Evolutionary conservation across 257 asterid species (phyloP), one percentile per base, ranked within the genome.

Genomic region (Ophiorrhiza pumila): DNA sequence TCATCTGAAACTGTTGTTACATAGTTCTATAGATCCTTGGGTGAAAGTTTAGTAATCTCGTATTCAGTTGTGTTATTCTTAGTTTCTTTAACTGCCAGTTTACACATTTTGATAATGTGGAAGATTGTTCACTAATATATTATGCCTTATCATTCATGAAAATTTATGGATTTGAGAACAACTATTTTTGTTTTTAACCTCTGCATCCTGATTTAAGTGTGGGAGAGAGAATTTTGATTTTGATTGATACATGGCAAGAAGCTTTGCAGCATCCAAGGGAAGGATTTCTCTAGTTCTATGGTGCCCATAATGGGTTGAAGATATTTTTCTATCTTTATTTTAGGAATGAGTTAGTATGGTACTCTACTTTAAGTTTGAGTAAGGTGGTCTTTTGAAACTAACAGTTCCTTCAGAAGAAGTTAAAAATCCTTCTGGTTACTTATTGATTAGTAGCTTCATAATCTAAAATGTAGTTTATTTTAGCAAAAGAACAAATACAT

Each of bases 171-270:
- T n/a, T n/a, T n/a, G n/a, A n/a, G n/a, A n/a, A n/a, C n/a, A n/a
- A n/a, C 29, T 76, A 53, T 75, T 71, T 20, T 43, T 42, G 80
- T 29, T 63, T 53, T 55, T 11, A 61, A 73, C 59, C 45, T 83
- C 71, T 82, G 83, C 95, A 95, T 98, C 96, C 97, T 68, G 99
- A 95, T 82, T 82, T 92, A 73, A 86, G 78, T 72, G 99, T 95
- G 78, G 84, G 97, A 82, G 99, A 95, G 90, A 95, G 92, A 91
- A 92, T 95, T 73, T 85, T 95, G 71, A 80, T 78, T 75, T 74
- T 95, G 90, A 84, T 95, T 56, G 99, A 95, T 84, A 74, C 93
- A 71, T 92, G 97, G 97, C 99, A 95, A 88, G 98, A 84, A 84
- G 97, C 97, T 73, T 79, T 92, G 60, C 97, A 96, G 68, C 98